A percentile compares a stretch with the other conserved stretches of the same genome.
phyloP scores from a whole-genome alignment of 2,329 filamentous ascomycete species.

The Fusarium abutilonis region DNA sequence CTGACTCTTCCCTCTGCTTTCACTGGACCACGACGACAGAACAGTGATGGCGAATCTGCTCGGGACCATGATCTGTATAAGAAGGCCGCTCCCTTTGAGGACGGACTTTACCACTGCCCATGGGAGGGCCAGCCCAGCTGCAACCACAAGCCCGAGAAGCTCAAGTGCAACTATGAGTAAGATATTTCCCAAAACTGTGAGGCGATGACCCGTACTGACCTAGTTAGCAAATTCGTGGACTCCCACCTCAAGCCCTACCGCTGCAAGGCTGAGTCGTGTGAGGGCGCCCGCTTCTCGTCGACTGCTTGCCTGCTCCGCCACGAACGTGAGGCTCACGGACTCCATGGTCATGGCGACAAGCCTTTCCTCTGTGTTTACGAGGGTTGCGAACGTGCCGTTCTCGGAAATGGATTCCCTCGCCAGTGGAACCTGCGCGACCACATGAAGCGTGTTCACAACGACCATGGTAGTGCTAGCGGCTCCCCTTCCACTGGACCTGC shows the following conservation, averaged over 20 bases:
- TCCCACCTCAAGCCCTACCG: constrained; percentile 96
- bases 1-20: constrained; percentile 52
- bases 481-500: constrained; percentile 53
- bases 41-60: constrained; percentile 66
- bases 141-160: constrained; percentile 91
- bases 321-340: constrained; percentile 93
- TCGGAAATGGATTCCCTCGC: constrained; percentile 89
- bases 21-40: constrained; percentile 56
- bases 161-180: constrained; percentile 99
- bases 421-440: constrained; percentile 97
- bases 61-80: constrained; percentile 77
- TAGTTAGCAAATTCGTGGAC: constrained; percentile 88
- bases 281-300: constrained; percentile 90
- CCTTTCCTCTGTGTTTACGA: constrained; percentile 89
- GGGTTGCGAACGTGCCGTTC: constrained; percentile 83
- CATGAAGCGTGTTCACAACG: constrained; percentile 92
- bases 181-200: constrained; percentile 48
- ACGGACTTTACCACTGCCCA: constrained; percentile 94
- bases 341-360: constrained; percentile 94
- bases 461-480: constrained; percentile 57
- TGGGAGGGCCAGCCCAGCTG: constrained; percentile 77
- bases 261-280: constrained; percentile 86
- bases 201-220: constrained; percentile 37
- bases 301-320: constrained; percentile 94
- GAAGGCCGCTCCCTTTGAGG: constrained; percentile 67